Base-by-base conservation (phyloP, 495 filamentous ascomycete genomes). In the Penicillium malachiteum region DNA sequence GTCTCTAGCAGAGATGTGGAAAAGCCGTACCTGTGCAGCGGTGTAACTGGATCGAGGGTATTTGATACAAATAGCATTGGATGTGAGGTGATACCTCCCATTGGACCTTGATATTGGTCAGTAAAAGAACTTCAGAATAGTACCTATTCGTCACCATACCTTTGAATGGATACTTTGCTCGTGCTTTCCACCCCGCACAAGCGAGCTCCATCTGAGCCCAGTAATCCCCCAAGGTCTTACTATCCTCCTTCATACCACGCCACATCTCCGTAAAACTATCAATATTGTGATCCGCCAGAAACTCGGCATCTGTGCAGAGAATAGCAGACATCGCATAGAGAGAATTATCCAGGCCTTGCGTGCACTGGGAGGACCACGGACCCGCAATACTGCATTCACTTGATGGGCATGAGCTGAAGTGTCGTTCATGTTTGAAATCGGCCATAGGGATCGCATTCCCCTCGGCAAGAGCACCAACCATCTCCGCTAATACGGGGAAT, bases 1-100 rank as follows among this genome's bases (percentile, higher is more conserved):
- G 4, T 14, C 11, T n/a, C 39, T 8, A n/a, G 3, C 12, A 32
- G 8, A 18, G 30, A 9, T 14, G 30, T 4, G 10, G 21, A 32
- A 26, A 34, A n/a, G 30, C n/a, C 57, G 12, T 56, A 75, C 74
- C 65, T 70, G 33, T 48, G 50, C 5, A 86, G 62, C 5, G 84
- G 78, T 0, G 82, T 85, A 33, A 87, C 84, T 0, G 85, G 86
- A 48, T 89, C 84, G 12, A 78, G 67, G 0, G 71, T 76, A 61
- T 82, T 87, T 47, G 76, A 79, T 2, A 87, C 65, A 50, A 89
- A 81, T 11, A 89, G 68, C 34, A 89, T 59, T 0, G 84, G 85
- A 56, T 82, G 78, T 0, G 77, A 71, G 4, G 82, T 85, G 13
- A 66, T 58, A 10, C 58, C 68, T 17, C 61, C 56, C 38, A 64